phyloP scores from a whole-genome alignment of 2,329 filamentous ascomycete genomes.

The Talaromyces funiculosus region DNA sequence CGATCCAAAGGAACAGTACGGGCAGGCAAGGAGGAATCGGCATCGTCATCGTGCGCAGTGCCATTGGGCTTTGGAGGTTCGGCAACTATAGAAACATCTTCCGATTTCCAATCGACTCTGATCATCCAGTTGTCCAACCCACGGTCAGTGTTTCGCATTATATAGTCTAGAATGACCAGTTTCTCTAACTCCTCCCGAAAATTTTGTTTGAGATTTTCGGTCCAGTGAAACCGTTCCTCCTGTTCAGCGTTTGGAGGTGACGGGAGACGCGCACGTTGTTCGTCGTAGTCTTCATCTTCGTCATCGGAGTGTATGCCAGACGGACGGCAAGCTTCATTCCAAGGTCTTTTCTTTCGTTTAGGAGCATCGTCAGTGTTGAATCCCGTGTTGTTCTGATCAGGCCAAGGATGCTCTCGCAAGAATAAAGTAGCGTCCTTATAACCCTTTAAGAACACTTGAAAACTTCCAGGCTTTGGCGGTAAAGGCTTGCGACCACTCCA shows the following conservation, averaged over 20 bases:
- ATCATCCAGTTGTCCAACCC: slow-evolving; percentile 99
- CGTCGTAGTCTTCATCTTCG: slow-evolving; percentile 51
- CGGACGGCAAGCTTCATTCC: slow-evolving; percentile 79
- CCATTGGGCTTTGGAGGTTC: slow-evolving; percentile 68
- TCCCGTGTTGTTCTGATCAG: slow-evolving; percentile 70
- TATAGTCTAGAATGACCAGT: slow-evolving; percentile 94
- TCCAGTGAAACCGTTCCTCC: slow-evolving; percentile 68
- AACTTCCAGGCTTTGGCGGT: slow-evolving; percentile 87
- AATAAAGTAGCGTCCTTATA: slow-evolving; percentile 97
- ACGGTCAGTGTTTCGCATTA: slow-evolving; percentile 97
- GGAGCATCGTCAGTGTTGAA: slow-evolving; percentile 65
- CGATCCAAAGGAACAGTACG: slow-evolving; percentile 55
- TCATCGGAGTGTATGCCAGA: slow-evolving; percentile 54
- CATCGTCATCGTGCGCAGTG: slow-evolving; percentile 41
- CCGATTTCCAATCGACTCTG: slow-evolving; percentile 78
- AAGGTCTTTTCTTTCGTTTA: slow-evolving; percentile 63
- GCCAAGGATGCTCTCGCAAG: slow-evolving; percentile 91
- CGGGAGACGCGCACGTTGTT: slow-evolving; percentile 31
- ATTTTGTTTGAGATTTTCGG: slow-evolving; percentile 76
- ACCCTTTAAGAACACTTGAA: slow-evolving; percentile 94
- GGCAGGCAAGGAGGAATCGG: slow-evolving; percentile 47
- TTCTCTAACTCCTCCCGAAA: slow-evolving; percentile 96
- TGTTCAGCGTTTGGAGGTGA: slow-evolving; percentile 43
- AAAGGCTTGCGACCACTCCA: slow-evolving; percentile 81
- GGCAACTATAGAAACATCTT: slow-evolving; percentile 78